Evolutionary conservation across 2,329 filamentous ascomycete species (phyloP).

Genomic region (Beauveria rudraprayagi): DNA sequence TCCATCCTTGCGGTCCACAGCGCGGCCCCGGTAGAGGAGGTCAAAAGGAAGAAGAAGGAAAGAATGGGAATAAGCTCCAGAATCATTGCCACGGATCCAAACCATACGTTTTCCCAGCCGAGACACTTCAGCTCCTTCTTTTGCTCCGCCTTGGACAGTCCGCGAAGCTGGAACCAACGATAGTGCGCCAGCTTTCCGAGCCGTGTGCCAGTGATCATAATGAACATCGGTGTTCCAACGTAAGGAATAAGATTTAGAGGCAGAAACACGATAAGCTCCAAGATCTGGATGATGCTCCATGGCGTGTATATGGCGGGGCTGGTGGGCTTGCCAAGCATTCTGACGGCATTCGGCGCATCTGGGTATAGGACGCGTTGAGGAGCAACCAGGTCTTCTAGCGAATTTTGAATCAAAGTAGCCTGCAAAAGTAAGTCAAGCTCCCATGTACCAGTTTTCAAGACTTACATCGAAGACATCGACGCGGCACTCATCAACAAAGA

Average conservation of each 20-base stretch:
- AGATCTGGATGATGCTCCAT: constrained; percentile 83
- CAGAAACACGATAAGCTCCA: constrained; percentile 71
- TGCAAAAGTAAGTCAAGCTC: constrained; percentile 21
- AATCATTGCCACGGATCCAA: constrained; percentile 76
- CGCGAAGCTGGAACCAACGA: constrained; percentile 77
- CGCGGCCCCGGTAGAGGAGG: constrained; percentile 74
- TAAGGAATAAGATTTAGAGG: constrained; percentile 84
- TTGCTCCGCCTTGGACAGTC: constrained; percentile 64
- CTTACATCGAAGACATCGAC: constrained; percentile 79
- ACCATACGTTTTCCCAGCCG: constrained; percentile 84
- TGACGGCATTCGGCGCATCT: constrained; percentile 64
- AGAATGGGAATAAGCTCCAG: constrained; percentile 82
- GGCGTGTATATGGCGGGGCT: constrained; percentile 72
- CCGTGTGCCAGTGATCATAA: constrained; percentile 79
- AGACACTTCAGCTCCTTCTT: constrained; percentile 60
- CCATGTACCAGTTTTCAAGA: constrained; percentile 11
- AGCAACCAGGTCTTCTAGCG: constrained; percentile 59
- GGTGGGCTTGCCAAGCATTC: constrained; percentile 75
- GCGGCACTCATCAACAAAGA: constrained; percentile 70
- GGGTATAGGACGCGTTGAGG: constrained; percentile 56
- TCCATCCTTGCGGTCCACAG: constrained; percentile 81
- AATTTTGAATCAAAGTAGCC: constrained; percentile 67
- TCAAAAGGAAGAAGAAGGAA: constrained; percentile 91
- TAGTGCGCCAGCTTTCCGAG: constrained; percentile 86
- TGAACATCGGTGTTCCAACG: constrained; percentile 75